phyloP scores from a whole-genome alignment of 129 eudicot species.

The Flaveria brownii region DNA sequence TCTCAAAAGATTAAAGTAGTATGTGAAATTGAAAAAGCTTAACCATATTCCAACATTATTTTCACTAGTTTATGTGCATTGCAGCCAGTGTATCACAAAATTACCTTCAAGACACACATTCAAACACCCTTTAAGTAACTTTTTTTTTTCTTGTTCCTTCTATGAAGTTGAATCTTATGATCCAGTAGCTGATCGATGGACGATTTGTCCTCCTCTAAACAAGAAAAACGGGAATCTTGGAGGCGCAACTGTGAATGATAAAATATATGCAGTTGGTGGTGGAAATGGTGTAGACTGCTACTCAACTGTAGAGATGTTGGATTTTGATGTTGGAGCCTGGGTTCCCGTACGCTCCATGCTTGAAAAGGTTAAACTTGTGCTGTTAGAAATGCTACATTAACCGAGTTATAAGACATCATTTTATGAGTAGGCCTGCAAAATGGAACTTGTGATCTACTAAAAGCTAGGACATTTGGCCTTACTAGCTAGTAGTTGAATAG shows the following conservation, averaged over 20 bases:
- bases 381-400: background rate
- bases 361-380: conserved; percentile 50
- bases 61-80: background rate
- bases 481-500: too few species aligned
- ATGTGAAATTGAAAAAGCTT: background rate
- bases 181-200: conserved; percentile 54
- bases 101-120: background rate
- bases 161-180: conserved; percentile 73
- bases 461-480: background rate
- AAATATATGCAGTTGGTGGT: conserved; percentile 79
- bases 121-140: conserved; percentile 6
- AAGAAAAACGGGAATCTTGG: conserved; percentile 67
- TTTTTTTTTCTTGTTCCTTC: background rate
- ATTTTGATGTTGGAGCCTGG: conserved; percentile 70
- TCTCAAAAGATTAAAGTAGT: background rate
- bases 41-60: background rate
- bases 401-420: background rate
- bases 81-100: background rate
- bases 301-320: conserved; percentile 79
- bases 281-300: conserved; percentile 58
- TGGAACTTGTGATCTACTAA: background rate
- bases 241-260: conserved; percentile 58
- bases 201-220: conserved; percentile 54
- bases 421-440: background rate
- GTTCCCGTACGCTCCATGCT: conserved; percentile 69